phyloP scores from a whole-genome alignment of 2,329 filamentous ascomycete genomes.

The Keithomyces neogunnii region DNA sequence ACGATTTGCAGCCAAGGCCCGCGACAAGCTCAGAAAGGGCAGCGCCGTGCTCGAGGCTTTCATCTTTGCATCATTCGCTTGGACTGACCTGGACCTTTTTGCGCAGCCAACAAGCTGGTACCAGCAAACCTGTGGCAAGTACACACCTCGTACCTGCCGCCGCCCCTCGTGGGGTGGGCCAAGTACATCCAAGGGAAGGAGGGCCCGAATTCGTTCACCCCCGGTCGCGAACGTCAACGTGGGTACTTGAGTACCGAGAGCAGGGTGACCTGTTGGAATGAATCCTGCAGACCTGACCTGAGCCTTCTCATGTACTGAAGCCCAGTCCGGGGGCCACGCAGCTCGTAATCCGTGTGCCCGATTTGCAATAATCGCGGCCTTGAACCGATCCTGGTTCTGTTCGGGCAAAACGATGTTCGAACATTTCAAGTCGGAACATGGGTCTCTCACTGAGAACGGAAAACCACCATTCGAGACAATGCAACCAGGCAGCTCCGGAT shows the following conservation, averaged over 20 bases:
- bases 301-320: too few relatives aligned
- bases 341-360: too few relatives aligned
- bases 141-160: constrained; percentile 11
- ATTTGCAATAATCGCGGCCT: too few relatives aligned
- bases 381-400: too few relatives aligned
- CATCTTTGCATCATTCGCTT: constrained; percentile 5
- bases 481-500: too few relatives aligned
- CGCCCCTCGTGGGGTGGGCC: constrained; percentile 8
- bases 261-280: background rate
- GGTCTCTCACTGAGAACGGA: too few relatives aligned
- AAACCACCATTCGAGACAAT: too few relatives aligned
- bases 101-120: constrained; percentile 5
- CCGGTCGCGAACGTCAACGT: background rate
- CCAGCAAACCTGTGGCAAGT: constrained; percentile 4
- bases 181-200: constrained; percentile 1
- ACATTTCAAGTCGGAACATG: too few relatives aligned
- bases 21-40: background rate
- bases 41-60: background rate
- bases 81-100: constrained; percentile 1
- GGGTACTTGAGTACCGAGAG: background rate
- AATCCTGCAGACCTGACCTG: background rate
- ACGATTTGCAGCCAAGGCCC: constrained; percentile 2
- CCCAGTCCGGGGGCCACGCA: too few relatives aligned
- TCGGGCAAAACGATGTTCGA: too few relatives aligned
- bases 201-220: background rate